Percentiles rank a stretch among this genome's conserved stretches.
Conservation (phyloP, 106 monocot genomes). For the Dactylorhiza incarnata region DNA sequence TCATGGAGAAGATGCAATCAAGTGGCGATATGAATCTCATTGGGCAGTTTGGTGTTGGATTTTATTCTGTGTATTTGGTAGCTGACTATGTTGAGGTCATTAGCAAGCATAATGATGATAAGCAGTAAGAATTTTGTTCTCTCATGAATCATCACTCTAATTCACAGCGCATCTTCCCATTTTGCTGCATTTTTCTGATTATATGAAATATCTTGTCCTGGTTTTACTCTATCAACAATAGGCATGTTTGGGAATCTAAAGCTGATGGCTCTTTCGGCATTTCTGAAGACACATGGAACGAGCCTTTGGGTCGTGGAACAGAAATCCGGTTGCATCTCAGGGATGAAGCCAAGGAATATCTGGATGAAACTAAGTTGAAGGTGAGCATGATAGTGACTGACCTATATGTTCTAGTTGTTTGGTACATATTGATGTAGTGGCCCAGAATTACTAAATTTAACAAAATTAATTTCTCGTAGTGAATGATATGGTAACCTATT, state of each 20-base stretch:
- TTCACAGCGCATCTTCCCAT: background rate
- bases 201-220: background rate
- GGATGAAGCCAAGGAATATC: slow-evolving; percentile 91
- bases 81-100: slow-evolving; percentile 98
- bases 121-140: slow-evolving; percentile 56
- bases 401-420: background rate
- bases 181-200: background rate
- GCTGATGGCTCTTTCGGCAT: slow-evolving; percentile 95
- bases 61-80: slow-evolving; percentile 97
- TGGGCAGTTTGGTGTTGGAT: slow-evolving; percentile 97
- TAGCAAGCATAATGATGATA: slow-evolving; percentile 98
- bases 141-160: background rate
- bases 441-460: background rate
- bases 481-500: background rate
- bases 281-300: slow-evolving; percentile 96
- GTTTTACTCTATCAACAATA: slow-evolving; percentile 6
- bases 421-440: background rate
- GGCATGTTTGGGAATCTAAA: slow-evolving; percentile 98
- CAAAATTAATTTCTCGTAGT: background rate
- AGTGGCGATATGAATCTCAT: slow-evolving; percentile 95
- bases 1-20: slow-evolving; percentile 97
- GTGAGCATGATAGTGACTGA: slow-evolving; percentile 14
- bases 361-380: slow-evolving; percentile 90
- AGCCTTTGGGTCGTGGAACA: slow-evolving; percentile 95
- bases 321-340: slow-evolving; percentile 82